phyloP scores from a whole-genome alignment of 1,284 basidiomycete genomes.

The Austroboletus sp. region DNA sequence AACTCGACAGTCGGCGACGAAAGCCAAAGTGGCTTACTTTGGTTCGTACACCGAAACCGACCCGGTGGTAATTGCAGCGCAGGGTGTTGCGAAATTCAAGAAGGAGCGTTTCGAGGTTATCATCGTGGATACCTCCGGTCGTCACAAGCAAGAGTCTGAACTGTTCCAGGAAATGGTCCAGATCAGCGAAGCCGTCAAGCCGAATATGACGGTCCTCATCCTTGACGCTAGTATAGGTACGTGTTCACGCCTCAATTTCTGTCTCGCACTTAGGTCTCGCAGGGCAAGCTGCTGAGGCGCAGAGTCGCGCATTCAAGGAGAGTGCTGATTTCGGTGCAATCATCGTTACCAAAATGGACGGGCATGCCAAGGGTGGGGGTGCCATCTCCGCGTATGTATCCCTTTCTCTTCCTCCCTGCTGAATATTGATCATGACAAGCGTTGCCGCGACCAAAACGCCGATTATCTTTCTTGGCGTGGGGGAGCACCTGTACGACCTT shows the following conservation, averaged over 20 bases:
- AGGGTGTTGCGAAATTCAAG: conserved; percentile 95
- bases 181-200: conserved; percentile 88
- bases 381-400: conserved; percentile 89
- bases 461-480: conserved; percentile 97
- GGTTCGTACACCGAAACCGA: conserved; percentile 99
- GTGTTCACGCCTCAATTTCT: background rate
- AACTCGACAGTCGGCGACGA: conserved; percentile 89
- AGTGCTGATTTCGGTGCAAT: conserved; percentile 97
- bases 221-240: conserved; percentile 82
- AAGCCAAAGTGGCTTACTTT: conserved; percentile 98
- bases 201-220: conserved; percentile 87
- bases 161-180: conserved; percentile 98
- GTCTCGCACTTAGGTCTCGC: conserved; percentile 16
- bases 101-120: conserved; percentile 98
- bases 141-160: conserved; percentile 96
- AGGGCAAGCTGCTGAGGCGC: conserved; percentile 97
- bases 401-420: conserved; percentile 4
- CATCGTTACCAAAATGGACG: conserved; percentile 99
- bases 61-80: conserved; percentile 88
- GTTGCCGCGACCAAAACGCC: conserved; percentile 98
- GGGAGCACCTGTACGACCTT: conserved; percentile 93
- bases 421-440: conserved; percentile 38
- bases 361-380: conserved; percentile 97
- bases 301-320: conserved; percentile 95
- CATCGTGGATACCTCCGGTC: conserved; percentile 96